phyloP scores from a whole-genome alignment of 2,329 filamentous ascomycete species.

The Tricladium varicosporioides region DNA sequence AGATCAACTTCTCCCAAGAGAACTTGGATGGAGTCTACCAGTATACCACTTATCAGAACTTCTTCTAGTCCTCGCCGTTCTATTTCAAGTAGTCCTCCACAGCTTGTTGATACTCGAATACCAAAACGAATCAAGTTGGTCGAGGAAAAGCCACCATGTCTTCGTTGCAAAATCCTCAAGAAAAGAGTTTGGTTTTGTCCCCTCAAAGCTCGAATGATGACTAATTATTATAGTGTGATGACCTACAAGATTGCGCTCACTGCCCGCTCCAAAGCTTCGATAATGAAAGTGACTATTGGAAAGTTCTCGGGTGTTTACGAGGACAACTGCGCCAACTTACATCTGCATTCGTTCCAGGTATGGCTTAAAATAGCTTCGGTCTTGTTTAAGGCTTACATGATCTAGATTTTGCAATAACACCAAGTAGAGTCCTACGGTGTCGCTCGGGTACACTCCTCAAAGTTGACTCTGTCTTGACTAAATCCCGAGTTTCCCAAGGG shows the following conservation, averaged over 20 bases:
- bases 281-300: constrained; percentile 24
- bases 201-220: background rate
- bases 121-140: constrained; percentile 10
- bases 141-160: constrained; percentile 11
- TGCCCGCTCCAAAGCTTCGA: constrained; percentile 21
- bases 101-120: background rate
- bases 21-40: background rate
- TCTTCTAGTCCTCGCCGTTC: background rate
- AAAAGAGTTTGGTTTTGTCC: constrained; percentile 9
- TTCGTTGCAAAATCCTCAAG: constrained; percentile 21
- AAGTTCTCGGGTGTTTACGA: constrained; percentile 23
- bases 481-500: constrained; percentile 19
- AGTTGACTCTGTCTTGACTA: constrained; percentile 21
- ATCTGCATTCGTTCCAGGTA: constrained; percentile 18
- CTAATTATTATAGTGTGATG: constrained; percentile 16
- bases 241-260: constrained; percentile 14
- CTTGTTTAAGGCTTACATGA: background rate
- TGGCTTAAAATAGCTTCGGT: background rate
- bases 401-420: constrained; percentile 18
- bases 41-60: background rate
- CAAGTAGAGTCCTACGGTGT: constrained; percentile 9
- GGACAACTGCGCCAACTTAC: constrained; percentile 17
- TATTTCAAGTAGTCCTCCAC: background rate
- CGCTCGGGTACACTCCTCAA: constrained; percentile 5
- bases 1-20: background rate